Base-by-base conservation (phyloP, 2,329 filamentous ascomycete genomes). In the Penicillium thymicola region DNA sequence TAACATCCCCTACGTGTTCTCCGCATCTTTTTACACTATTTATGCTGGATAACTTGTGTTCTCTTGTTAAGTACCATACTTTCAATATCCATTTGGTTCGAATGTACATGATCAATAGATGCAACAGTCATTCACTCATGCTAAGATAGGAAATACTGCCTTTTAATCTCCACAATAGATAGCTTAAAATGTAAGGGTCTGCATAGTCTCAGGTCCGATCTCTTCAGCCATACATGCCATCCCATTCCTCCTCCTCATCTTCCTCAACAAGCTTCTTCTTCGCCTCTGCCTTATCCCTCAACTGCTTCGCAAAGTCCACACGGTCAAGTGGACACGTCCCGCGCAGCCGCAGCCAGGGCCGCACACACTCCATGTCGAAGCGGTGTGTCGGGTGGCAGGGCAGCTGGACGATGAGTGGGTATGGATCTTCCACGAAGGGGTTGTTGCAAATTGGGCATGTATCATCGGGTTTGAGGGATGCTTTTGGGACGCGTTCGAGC, bases 331-430 rank as follows among this genome's bases (percentile, higher is more conserved):
- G 85, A 72, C 85, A 88, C 21, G 84, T 87, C 9, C 83, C 82
- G 60, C 85, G 82, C 54, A 87, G 74, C 61, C 85, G 81, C 60
- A 88, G 71, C 85, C 85, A 88, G 0, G 85, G 85, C 56, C 79
- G 73, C 59, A 88, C 83, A 70, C 85, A 88, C 64, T 87, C 85
- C 27, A 87, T 70, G 71, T 88, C 85, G 70, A 87, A 87, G 21
- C 83, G 65, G 68, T 88, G 85, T 37, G 80, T 80, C 16, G 80
- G 76, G 67, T 87, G 83, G 62, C 85, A 88, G 10, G 85, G 83
- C 32, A 88, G 69, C 28, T 79, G 78, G 44, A 88, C 84, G 36
- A 87, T 82, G 18, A 88, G 79, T n/a, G 85, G 85, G 63, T 86
- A 85, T 43, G 79, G 62, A 61, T 86, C 84, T n/a, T 86, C 83